These are phyloP conservation scores for Hygrocybe coccinea DNA, from an alignment of 768 basidiomycete genomes.

Conservation along the genomic window DNA sequence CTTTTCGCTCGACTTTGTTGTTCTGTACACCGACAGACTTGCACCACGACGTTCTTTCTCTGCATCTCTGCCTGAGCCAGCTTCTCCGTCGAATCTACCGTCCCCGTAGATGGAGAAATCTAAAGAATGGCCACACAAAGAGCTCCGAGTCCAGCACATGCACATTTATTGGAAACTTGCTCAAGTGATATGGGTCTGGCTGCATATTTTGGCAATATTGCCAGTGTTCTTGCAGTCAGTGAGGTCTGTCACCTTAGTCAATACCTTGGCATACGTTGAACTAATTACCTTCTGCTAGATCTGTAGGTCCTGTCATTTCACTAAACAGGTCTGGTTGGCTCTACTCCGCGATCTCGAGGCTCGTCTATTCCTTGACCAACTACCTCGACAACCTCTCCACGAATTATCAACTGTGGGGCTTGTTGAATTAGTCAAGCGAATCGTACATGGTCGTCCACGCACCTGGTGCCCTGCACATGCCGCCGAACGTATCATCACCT, in stretches of 20 bases:
- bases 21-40: neutral
- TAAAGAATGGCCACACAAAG: slow-evolving; percentile 27
- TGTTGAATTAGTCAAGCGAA: slow-evolving; percentile 6
- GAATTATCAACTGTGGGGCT: slow-evolving; percentile 6
- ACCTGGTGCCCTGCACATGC: slow-evolving; percentile 4
- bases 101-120: slow-evolving; percentile 31
- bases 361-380: slow-evolving; percentile 12
- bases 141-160: too few relatives aligned
- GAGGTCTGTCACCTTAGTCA: slow-evolving; percentile 3
- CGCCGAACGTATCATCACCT: neutral
- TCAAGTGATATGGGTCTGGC: too few relatives aligned
- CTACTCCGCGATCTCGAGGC: slow-evolving; percentile 6
- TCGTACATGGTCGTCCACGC: slow-evolving; percentile 9
- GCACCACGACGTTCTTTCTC: neutral
- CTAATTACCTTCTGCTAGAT: neutral
- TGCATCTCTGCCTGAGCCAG: neutral
- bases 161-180: too few relatives aligned
- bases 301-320: slow-evolving; percentile 3
- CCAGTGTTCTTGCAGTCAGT: slow-evolving; percentile 7
- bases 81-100: neutral
- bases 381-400: slow-evolving; percentile 4
- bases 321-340: slow-evolving; percentile 8
- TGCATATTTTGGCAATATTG: slow-evolving; percentile 12
- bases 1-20: slow-evolving; percentile 20
- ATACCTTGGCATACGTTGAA: neutral